Evolutionary conservation across 1,139 yeast species (phyloP), one percentile per base, ranked within the genome.

Genomic region (Zygoascus meyerae): DNA sequence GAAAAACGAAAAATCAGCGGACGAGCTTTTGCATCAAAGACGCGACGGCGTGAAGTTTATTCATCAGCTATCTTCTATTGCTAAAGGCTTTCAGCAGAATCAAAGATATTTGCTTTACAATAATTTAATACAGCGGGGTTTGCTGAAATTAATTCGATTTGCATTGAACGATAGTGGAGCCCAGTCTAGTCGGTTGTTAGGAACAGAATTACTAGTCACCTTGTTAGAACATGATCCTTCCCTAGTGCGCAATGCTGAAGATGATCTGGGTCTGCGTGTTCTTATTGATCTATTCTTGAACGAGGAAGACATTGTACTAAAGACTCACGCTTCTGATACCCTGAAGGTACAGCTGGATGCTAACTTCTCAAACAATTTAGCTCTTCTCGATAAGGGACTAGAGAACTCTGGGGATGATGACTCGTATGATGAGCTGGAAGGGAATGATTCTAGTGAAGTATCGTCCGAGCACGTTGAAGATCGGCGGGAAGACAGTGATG

Each of bases 181-280:
- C 18, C 67, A 73, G 18, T 71, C 71, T 18, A 73, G 80, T 11
- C 70, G 94, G 50, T 79, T 81, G 1, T 63, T 86, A 32, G 95
- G 95, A 0, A 83, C 95, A 0, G 97, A 92, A 60, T 69, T 89
- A 10, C 76, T 92, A 30, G 83, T 86, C 9, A 72, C 87, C 1
- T 81, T 89, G 7, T 82, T 90, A 33, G 97, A 90, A 53, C 90
- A 86, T 56, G 97, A 89, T 60, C 83, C 86, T 2, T 67, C 82
- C 3, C 64, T 86, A 42, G 78, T 86, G 15, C 53, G 66, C 5
- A 50, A 55, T 42, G 46, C 50, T 9, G 51, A 47, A 16, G 44
- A 32, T 17, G 51, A 55, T 16, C 40, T 84, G 0, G 65, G 86
- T 44, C 68, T 85, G 34, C 65, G 72, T 11, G 76, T 83, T 6